Evolutionary conservation across 768 basidiomycete genomes (phyloP).

Genomic region (Russula brevipes): DNA sequence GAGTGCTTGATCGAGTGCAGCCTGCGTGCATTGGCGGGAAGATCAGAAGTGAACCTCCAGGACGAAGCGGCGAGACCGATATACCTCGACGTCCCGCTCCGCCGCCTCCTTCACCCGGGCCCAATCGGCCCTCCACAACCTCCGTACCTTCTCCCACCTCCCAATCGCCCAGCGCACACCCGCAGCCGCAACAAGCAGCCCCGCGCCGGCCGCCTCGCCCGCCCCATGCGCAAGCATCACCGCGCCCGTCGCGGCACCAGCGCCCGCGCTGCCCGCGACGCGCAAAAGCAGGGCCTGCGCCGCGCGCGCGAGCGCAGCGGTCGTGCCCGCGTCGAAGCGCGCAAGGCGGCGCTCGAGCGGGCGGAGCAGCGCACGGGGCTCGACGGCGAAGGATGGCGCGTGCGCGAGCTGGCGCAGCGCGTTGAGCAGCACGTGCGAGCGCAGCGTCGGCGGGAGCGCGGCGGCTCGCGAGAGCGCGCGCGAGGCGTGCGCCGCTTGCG

Average conservation of each 20-base stretch:
- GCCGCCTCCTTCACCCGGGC: conserved; percentile 29
- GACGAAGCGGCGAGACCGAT: neutral
- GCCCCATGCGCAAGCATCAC: conserved; percentile 17
- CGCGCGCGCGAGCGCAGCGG: conserved; percentile 25
- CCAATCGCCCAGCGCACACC: conserved; percentile 28
- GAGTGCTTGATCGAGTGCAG: conserved; percentile 16
- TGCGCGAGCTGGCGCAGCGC: conserved; percentile 22
- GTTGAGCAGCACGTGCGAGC: conserved; percentile 26
- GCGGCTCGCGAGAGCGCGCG: conserved; percentile 6
- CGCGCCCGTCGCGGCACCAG: conserved; percentile 25
- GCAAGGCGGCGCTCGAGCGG: conserved; percentile 22
- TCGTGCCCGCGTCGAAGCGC: conserved; percentile 19
- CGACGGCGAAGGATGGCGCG: conserved; percentile 17
- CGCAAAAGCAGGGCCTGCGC: conserved; percentile 28
- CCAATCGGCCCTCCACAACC: conserved; percentile 31
- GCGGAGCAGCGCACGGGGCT: conserved; percentile 17
- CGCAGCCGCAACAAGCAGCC: conserved; percentile 22
- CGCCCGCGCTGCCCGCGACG: conserved; percentile 17
- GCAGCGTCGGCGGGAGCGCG: conserved; percentile 19
- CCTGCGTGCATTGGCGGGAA: conserved; percentile 1
- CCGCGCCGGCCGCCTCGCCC: conserved; percentile 28
- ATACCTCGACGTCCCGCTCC: conserved; percentile 30
- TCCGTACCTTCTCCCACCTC: conserved; percentile 30
- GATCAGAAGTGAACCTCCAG: neutral
- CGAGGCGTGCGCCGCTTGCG: conserved; percentile 1